phyloP scores from a whole-genome alignment of 179 eudicot species.

The Patellifolia procumbens region DNA sequence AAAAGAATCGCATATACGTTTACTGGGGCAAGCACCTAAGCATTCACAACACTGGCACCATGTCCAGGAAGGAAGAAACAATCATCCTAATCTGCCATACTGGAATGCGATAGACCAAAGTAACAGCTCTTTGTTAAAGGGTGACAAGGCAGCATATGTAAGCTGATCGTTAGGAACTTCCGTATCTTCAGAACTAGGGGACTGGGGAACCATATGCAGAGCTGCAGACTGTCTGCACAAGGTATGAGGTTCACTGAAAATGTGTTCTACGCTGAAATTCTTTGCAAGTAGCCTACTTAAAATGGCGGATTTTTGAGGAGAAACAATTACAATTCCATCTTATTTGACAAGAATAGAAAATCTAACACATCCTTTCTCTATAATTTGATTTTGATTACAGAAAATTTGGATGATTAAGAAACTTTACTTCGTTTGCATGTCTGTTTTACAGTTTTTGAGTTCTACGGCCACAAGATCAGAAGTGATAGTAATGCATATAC shows the following conservation, averaged over 20 bases:
- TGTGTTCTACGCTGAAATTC: background rate
- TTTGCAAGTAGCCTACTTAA: background rate
- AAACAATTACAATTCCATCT: no score
- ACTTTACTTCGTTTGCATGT: background rate
- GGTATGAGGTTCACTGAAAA: background rate
- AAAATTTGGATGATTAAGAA: background rate
- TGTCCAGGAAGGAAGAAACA: background rate
- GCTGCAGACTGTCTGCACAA: background rate
- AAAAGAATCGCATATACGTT: slow-evolving; percentile 8
- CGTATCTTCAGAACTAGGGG: background rate
- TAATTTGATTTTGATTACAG: background rate
- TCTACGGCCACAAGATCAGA: background rate
- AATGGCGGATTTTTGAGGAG: background rate
- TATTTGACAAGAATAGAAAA: no score
- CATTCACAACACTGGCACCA: background rate
- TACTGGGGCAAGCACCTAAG: no score
- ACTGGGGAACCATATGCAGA: background rate
- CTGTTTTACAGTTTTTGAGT: background rate
- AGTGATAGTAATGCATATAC: background rate
- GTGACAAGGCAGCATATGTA: background rate
- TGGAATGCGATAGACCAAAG: background rate
- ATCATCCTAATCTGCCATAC: background rate
- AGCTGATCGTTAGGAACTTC: no score
- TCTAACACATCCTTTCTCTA: no score
- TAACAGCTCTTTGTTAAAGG: background rate